These are phyloP conservation scores for Sporothrix mexicana DNA, from an alignment of 2,329 filamentous ascomycete species.

Conservation along the genomic window DNA sequence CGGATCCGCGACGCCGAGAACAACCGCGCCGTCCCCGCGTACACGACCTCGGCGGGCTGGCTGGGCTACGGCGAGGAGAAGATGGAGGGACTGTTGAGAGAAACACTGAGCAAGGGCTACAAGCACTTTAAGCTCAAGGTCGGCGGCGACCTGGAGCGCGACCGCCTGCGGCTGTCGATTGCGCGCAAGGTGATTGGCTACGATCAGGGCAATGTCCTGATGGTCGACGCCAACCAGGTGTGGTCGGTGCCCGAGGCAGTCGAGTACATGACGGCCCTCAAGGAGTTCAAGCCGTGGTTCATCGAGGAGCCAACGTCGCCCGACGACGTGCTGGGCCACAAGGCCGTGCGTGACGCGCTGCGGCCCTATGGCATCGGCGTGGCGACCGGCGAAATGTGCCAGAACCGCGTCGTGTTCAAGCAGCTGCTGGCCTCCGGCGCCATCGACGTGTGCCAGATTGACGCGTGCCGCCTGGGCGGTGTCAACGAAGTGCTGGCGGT, in stretches of 20 bases:
- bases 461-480: conserved; percentile 86
- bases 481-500: conserved; percentile 94
- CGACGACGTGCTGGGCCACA: conserved; percentile 88
- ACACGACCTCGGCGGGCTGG: conserved; percentile 91
- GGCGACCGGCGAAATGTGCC: conserved; percentile 93
- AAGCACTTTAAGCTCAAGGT: conserved; percentile 92
- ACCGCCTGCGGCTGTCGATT: conserved; percentile 72
- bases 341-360: conserved; percentile 80
- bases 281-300: conserved; percentile 88
- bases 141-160: conserved; percentile 72
- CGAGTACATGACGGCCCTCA: conserved; percentile 80
- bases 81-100: conserved; percentile 74
- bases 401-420: conserved; percentile 94
- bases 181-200: conserved; percentile 61
- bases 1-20: conserved; percentile 75
- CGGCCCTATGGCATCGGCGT: conserved; percentile 77
- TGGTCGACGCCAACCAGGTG: conserved; percentile 93
- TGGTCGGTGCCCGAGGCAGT: conserved; percentile 92
- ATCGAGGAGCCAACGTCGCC: conserved; percentile 93
- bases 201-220: conserved; percentile 81
- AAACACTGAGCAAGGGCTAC: conserved; percentile 79
- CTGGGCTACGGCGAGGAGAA: conserved; percentile 89
- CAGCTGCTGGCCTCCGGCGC: conserved; percentile 80
- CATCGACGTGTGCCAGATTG: conserved; percentile 87
- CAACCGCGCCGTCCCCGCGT: conserved; percentile 81